Evolutionary conservation across 352 stramenopile genomes (phyloP), one percentile per base, ranked within the genome.

Genomic region (Thraustochytrium sp.): DNA sequence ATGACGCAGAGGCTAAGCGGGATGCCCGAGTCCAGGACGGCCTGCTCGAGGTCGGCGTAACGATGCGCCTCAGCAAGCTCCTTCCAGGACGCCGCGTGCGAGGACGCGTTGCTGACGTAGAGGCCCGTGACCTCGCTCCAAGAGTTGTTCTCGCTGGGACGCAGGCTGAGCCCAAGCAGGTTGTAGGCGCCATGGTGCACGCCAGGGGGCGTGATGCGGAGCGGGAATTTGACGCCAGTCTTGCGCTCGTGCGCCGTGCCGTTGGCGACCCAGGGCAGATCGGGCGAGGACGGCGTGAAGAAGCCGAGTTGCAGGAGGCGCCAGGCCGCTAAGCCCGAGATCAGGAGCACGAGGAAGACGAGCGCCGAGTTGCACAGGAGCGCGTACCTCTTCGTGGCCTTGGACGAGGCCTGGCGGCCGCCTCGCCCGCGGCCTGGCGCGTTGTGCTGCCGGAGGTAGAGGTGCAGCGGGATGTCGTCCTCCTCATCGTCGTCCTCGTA

Each of bases 191-290:
- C n/a, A 38, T 9, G 23, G 21, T 44, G 13, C 36, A 46, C 16
- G 26, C 59, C 59, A 2, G 59, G 59, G 8, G 59, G 59, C 13
- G 16, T 29, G 5, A 31, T 72, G 21, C 40, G 34, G 11, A 72
- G 36, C 4, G 59, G 59, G 36, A 72, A 72, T 29, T 44, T 72
- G 21, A 72, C 40, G 2, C 59, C 59, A 11, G 59, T 72, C 40
- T 38, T 72, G 26, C 59, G 59, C 8, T 72, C 59, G 26, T 31
- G 34, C 36, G 59, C 59, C 16, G 59, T 72, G 11, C 59, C 59
- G 26, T 72, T 72, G 29, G 59, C 59, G 59, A 72, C 59, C 59
- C 59, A 72, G 13, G 59, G 59, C 13, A 72, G 36, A 31, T 72
- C 59, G 29, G 26, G 11, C 26, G 18, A 29, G 11, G 0, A 44